Percentiles rank a stretch among this genome's conserved stretches.
Evolutionary conservation across 345 rosid species (phyloP).

Genomic region (Combretum micranthum): DNA sequence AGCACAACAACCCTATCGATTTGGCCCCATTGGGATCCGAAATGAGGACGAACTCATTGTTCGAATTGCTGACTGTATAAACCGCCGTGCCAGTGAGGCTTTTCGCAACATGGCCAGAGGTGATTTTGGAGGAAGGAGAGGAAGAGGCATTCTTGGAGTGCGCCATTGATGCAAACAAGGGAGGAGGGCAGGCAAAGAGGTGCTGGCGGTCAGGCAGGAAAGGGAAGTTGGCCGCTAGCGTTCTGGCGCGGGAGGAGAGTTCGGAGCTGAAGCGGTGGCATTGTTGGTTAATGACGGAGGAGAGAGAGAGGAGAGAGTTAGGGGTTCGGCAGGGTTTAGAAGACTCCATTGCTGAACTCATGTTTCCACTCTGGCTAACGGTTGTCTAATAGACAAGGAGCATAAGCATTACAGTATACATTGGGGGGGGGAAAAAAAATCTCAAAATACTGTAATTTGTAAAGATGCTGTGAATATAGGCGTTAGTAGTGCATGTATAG

Average conservation of each 20-base stretch:
- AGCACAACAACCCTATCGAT: conserved; percentile 90
- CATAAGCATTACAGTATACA: background rate
- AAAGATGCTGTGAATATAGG: too few relatives aligned
- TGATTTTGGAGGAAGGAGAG: conserved; percentile 23
- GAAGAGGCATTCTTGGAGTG: conserved; percentile 33
- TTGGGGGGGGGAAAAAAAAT: too few relatives aligned
- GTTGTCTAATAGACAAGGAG: too few relatives aligned
- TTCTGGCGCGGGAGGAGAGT: conserved; percentile 42
- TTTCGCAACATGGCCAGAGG: conserved; percentile 62
- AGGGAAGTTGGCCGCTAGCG: conserved; percentile 26
- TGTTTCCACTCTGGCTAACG: too few relatives aligned
- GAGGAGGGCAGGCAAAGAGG: conserved; percentile 10
- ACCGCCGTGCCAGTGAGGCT: conserved; percentile 69
- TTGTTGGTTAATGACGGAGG: conserved; percentile 58
- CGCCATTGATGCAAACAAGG: conserved; percentile 60
- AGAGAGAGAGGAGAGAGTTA: conserved; percentile 56
- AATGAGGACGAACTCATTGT: conserved; percentile 85
- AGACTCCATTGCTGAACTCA: conserved; percentile 36
- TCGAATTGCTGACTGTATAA: conserved; percentile 80
- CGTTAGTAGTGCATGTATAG: too few relatives aligned
- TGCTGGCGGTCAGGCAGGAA: conserved; percentile 17
- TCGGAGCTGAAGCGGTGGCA: conserved; percentile 53
- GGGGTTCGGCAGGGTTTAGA: conserved; percentile 27
- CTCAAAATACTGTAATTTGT: too few relatives aligned
- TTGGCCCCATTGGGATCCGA: conserved; percentile 84